Evolutionary conservation across 345 rosid genomes (phyloP).

Genomic region (Moricandia arvensis): DNA sequence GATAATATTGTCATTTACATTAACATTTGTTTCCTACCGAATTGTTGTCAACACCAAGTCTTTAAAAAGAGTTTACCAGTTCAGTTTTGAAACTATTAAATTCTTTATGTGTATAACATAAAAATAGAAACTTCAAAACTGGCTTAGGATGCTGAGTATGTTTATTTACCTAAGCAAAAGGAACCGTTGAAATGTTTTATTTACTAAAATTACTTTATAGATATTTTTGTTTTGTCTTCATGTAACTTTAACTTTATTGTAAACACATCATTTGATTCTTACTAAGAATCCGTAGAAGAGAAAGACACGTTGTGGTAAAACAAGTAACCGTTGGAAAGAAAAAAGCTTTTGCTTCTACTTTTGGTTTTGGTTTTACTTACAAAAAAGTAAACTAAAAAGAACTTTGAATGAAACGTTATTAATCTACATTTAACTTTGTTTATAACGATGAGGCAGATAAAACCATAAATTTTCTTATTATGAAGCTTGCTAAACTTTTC

Average conservation of each 20-base stretch:
- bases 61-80: background rate
- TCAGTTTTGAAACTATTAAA: background rate
- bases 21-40: constrained; percentile 17
- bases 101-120: background rate
- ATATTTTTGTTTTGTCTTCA: background rate
- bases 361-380: background rate
- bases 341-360: constrained; percentile 3
- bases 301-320: background rate
- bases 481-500: background rate
- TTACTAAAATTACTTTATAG: background rate
- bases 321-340: constrained; percentile 23
- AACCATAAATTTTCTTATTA: background rate
- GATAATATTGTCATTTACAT: constrained; percentile 30
- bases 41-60: constrained; percentile 3
- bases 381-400: background rate
- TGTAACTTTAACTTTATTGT: background rate
- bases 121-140: background rate
- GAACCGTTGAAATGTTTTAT: background rate
- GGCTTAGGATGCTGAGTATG: background rate
- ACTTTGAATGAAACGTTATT: background rate
- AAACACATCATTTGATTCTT: constrained; percentile 1
- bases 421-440: background rate
- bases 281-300: constrained; percentile 2
- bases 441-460: constrained; percentile 4
- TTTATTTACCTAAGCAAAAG: background rate